Base-by-base conservation (phyloP, 2,329 filamentous ascomycete species). In the Penicillium sp. region DNA sequence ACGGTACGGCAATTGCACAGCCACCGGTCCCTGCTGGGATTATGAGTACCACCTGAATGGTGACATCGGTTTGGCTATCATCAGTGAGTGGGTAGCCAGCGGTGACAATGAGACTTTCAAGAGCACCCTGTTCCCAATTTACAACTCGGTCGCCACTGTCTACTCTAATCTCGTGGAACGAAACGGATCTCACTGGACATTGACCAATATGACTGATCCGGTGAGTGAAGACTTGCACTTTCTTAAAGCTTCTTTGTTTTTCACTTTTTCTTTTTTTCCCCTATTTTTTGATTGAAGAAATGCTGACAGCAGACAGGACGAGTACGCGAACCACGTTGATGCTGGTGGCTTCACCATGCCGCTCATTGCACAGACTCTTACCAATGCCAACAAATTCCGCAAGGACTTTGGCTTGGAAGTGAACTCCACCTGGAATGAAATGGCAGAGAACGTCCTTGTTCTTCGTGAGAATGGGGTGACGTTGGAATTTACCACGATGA, bases 21-120 rank as follows among this genome's bases (percentile, higher is more conserved):
- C 73, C 2, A 79, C 78, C 3, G 78, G 78, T 2, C 75, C 78
- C 26, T 87, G 84, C 63, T 84, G 82, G 56, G 83, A 87, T 63
- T 86, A 87, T 54, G 76, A 87, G 61, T 88, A 87, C 57, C 84
- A 87, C 62, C 57, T 87, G 34, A 86, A 86, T 56, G 81, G 82
- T 6, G 84, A 86, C 55, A 85, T 87, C 55, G 81, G 79, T 0
- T 69, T 85, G 28, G 74, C 80, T 1, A 70, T 84, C 50, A 74
- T 79, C 56, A 82, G 84, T 45, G 79, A 84, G 50, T 82, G 76
- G 69, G 71, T 79, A 12, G 74, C 76, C 1, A 82, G 78, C 40
- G 82, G 82, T 12, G 79, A 85, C 58, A 75, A 72, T 1, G 60
- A 73, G 2, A 76, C 73, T 49, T 83, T 84, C 66, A 73, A 74